Evolutionary conservation across 208 protist species (phyloP).

Genomic region (Crithidia thermophila): DNA sequence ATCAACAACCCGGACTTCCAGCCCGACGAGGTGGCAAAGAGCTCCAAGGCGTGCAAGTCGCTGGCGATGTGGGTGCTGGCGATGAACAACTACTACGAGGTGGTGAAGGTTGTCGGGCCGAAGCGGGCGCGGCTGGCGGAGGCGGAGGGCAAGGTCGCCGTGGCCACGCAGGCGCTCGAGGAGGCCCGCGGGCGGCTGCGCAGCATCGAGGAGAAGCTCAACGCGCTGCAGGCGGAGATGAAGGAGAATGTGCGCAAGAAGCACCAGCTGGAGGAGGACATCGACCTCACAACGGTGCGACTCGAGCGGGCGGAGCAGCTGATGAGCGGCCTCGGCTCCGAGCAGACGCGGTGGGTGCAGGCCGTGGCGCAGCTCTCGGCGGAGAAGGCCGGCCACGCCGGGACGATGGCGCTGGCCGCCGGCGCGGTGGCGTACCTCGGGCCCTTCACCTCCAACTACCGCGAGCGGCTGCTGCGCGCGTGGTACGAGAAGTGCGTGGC

Average conservation of each 20-base stretch:
- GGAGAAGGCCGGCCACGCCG: slow-evolving; percentile 64
- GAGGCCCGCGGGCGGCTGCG: slow-evolving; percentile 73
- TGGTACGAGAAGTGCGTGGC: slow-evolving; percentile 78
- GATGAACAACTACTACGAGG: slow-evolving; percentile 95
- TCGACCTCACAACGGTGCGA: slow-evolving; percentile 89
- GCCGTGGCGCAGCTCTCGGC: slow-evolving; percentile 68
- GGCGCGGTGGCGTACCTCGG: slow-evolving; percentile 93
- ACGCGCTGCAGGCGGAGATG: slow-evolving; percentile 78
- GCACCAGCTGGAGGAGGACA: slow-evolving; percentile 92
- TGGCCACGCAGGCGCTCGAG: slow-evolving; percentile 71
- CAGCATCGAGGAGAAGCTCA: slow-evolving; percentile 87
- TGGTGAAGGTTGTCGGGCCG: slow-evolving; percentile 91
- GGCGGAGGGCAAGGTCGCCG: slow-evolving; percentile 84
- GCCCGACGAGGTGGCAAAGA: slow-evolving; percentile 93
- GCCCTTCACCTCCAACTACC: slow-evolving; percentile 90
- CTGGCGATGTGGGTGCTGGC: slow-evolving; percentile 96
- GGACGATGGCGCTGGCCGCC: slow-evolving; percentile 85
- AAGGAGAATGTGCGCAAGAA: slow-evolving; percentile 90
- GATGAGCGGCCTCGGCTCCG: slow-evolving; percentile 86
- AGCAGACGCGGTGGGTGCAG: slow-evolving; percentile 81
- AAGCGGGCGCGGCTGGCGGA: slow-evolving; percentile 79
- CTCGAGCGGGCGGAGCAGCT: slow-evolving; percentile 91
- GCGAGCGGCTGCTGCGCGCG: slow-evolving; percentile 64
- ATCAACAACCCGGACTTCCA: slow-evolving; percentile 94
- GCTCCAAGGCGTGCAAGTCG: slow-evolving; percentile 94